Base-by-base conservation (phyloP, 306 rosid genomes). In the Hippophae gyantsensis region DNA sequence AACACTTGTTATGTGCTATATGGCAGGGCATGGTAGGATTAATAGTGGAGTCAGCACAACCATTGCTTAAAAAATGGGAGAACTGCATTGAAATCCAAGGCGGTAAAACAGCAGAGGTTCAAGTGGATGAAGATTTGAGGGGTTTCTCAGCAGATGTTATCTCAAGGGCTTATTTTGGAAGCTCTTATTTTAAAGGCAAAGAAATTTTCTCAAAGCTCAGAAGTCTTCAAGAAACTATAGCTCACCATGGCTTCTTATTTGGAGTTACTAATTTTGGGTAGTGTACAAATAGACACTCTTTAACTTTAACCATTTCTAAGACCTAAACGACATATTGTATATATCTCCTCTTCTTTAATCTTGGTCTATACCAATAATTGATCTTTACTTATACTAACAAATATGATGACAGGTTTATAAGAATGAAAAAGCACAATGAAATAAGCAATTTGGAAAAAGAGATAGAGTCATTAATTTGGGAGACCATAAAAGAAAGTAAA, bases 131-230 rank as follows among this genome's bases (percentile, higher is more conserved):
- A 45, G 89, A 84, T 65, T 61, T 92, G 66, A 82, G 87, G 43
- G 69, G 63, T 25, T 63, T 83, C 52, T 86, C 99, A 7, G 96
- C 93, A 43, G 96, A 92, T 25, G 99, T 88, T 32, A 92, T 92
- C 59, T 81, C 99, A 49, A 83, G 90, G 76, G 86, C 87, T 56
- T 92, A 95, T 69, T 92, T 92, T 60, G 99, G 99, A 14, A 85
- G 85, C 76, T 88, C 88, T 47, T 88, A 79, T 43, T 67, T 68
- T 9, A 78, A 80, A 42, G 99, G 96, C 61, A 84, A 82, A 18
- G 72, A 80, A 56, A 86, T 88, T 38, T 92, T 92, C 79, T 62
- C 76, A 8, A 92, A 92, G 80, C 88, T 92, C 54, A 83, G 96
- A 64, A 74, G 55, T 60, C 80, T 92, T 2, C 93, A 87, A 63